Percentiles rank a stretch among this genome's conserved stretches.
Evolutionary conservation across 1,284 basidiomycete species (phyloP).

Genomic region (Melampsora americana): DNA sequence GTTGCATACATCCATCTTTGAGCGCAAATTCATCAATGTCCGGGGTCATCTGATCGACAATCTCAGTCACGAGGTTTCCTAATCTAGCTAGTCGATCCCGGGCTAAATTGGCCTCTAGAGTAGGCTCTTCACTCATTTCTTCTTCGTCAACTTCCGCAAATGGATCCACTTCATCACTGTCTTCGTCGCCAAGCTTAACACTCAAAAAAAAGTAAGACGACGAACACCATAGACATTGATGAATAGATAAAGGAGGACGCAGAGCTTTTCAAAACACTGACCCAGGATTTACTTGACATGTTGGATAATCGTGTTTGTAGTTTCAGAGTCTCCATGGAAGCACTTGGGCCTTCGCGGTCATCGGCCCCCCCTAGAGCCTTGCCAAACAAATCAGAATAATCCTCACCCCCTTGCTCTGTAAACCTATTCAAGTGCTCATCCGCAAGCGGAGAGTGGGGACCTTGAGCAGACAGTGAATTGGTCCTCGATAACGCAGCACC

Average conservation of each 20-base stretch:
- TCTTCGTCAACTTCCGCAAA: conserved; percentile 71
- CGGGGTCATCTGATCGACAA: conserved; percentile 80
- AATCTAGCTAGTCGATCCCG: conserved; percentile 85
- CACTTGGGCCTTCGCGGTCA: background rate
- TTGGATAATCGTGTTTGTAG: conserved; percentile 67
- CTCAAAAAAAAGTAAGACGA: conserved; percentile 1
- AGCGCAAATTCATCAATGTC: conserved; percentile 74
- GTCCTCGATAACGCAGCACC: conserved; percentile 55
- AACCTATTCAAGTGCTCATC: conserved; percentile 68
- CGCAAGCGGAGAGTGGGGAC: conserved; percentile 56
- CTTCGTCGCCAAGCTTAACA: conserved; percentile 68
- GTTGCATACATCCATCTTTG: conserved; percentile 76
- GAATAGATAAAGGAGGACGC: background rate
- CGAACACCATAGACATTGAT: conserved; percentile 7
- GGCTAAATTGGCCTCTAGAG: conserved; percentile 80
- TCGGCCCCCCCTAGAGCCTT: conserved; percentile 40
- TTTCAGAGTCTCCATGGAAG: conserved; percentile 61
- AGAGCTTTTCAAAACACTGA: conserved; percentile 53
- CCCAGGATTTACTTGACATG: conserved; percentile 77
- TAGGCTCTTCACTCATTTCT: conserved; percentile 45
- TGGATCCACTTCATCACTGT: conserved; percentile 83
- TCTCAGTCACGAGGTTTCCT: conserved; percentile 71
- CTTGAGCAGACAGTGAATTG: background rate
- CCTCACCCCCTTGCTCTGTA: conserved; percentile 46
- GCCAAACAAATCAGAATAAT: conserved; percentile 50